Evolutionary conservation across 148 eudicot genomes (phyloP).

Genomic region (Chenopodium formosanum): DNA sequence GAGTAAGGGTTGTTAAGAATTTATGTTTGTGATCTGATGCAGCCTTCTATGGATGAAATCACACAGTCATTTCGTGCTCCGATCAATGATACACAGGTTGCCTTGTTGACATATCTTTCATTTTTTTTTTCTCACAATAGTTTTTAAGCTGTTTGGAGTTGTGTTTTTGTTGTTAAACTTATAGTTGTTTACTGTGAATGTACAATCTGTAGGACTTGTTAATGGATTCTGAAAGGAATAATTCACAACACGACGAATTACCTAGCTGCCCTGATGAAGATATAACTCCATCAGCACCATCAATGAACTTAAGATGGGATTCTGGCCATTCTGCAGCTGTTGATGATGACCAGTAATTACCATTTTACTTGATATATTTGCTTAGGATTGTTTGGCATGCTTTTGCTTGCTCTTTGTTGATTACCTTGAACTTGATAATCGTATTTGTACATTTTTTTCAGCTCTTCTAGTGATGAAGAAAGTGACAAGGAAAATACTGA

Average conservation of each 20-base stretch:
- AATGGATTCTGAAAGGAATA: constrained; percentile 50
- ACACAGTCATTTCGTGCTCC: constrained; percentile 62
- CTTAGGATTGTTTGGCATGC: neutral
- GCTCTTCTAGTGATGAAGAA: constrained; percentile 79
- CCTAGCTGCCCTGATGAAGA: constrained; percentile 40
- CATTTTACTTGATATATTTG: neutral
- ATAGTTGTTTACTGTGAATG: constrained; percentile 14
- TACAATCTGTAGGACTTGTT: constrained; percentile 62
- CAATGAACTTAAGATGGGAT: constrained; percentile 72
- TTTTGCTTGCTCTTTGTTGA: neutral
- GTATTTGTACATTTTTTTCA: constrained; percentile 25
- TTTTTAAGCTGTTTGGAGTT: neutral
- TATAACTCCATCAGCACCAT: constrained; percentile 61
- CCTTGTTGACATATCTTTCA: neutral
- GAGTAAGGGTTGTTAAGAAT: neutral
- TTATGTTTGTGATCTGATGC: constrained; percentile 24
- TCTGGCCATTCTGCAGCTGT: constrained; percentile 43
- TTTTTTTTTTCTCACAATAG: neutral
- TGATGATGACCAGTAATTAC: constrained; percentile 59
- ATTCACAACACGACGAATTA: constrained; percentile 34
- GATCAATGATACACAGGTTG: constrained; percentile 74
- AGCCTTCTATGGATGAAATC: constrained; percentile 45
- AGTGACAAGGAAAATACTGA: constrained; percentile 68
- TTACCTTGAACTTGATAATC: neutral
- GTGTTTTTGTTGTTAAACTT: neutral